Conservation (phyloP, 352 stramenopile genomes). For the Phytophthora lateralis region DNA sequence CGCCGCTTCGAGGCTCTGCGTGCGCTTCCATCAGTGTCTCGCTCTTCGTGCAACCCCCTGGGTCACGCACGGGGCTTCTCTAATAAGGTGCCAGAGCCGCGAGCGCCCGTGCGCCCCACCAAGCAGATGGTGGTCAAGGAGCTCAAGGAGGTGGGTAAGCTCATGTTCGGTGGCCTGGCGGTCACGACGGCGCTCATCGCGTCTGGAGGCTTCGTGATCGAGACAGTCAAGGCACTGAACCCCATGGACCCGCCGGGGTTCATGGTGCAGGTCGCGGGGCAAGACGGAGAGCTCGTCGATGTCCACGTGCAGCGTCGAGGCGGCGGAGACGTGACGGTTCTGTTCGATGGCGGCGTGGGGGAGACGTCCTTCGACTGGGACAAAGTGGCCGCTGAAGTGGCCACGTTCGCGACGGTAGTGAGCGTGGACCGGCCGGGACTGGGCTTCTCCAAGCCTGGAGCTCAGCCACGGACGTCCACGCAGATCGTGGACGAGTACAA, state of each 20-base stretch:
- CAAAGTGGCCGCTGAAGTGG: slow-evolving; percentile 62
- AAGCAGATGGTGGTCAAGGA: slow-evolving; percentile 56
- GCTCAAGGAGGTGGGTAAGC: slow-evolving; percentile 66
- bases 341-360: slow-evolving; percentile 79
- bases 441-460: slow-evolving; percentile 62
- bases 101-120: slow-evolving; percentile 33
- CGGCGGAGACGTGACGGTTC: slow-evolving; percentile 56
- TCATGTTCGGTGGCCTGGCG: slow-evolving; percentile 56
- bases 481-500: slow-evolving; percentile 73
- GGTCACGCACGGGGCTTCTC: slow-evolving; percentile 17
- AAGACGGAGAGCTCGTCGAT: slow-evolving; percentile 41
- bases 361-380: slow-evolving; percentile 88
- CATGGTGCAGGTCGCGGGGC: slow-evolving; percentile 50
- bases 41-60: background rate
- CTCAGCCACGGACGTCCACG: slow-evolving; percentile 52
- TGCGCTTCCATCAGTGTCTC: slow-evolving; percentile 1
- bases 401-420: slow-evolving; percentile 60
- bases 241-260: slow-evolving; percentile 51
- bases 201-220: slow-evolving; percentile 70
- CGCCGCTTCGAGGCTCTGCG: background rate
- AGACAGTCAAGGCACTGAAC: slow-evolving; percentile 69
- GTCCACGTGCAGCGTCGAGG: slow-evolving; percentile 63
- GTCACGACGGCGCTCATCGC: slow-evolving; percentile 48
- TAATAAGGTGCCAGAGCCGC: slow-evolving; percentile 25
- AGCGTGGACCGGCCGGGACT: slow-evolving; percentile 77